Percentiles rank a stretch among this genome's conserved stretches.
Conservation (phyloP, 2,329 filamentous ascomycete species). For the Drechslerella dactyloides region DNA sequence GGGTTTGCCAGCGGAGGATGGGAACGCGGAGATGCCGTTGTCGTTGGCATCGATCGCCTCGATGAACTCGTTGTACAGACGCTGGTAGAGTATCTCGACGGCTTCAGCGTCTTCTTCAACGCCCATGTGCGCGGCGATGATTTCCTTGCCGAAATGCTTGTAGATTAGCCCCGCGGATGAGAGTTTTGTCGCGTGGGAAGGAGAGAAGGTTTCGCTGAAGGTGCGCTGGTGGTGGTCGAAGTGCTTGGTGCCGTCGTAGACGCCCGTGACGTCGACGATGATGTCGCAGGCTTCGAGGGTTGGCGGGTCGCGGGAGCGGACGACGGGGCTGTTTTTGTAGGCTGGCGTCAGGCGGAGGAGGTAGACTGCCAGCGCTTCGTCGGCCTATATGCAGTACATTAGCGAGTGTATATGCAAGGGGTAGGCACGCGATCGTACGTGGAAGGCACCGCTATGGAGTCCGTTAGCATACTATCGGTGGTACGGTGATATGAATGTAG, state of each 20-base stretch:
- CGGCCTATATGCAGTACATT: constrained; percentile 63
- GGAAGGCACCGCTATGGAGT: constrained; percentile 72
- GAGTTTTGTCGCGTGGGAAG: constrained; percentile 82
- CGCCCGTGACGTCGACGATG: constrained; percentile 95
- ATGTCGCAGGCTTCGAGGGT: constrained; percentile 84
- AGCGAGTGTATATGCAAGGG: constrained; percentile 6
- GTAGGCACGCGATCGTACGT: constrained; percentile 59
- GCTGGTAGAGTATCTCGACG: constrained; percentile 78
- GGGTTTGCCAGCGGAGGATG: constrained; percentile 72
- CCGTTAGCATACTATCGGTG: constrained; percentile 17
- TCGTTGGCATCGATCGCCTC: constrained; percentile 98
- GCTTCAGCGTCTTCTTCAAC: constrained; percentile 69
- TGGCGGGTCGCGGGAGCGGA: constrained; percentile 85
- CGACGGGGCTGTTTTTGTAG: constrained; percentile 74
- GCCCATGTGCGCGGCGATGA: constrained; percentile 73
- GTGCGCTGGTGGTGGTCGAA: constrained; percentile 98
- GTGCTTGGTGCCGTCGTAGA: constrained; percentile 81
- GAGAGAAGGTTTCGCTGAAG: constrained; percentile 82
- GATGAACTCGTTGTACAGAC: constrained; percentile 90
- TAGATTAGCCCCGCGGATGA: constrained; percentile 93
- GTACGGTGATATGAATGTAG: constrained; percentile 1
- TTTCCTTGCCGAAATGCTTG: constrained; percentile 87
- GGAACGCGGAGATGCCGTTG: constrained; percentile 87
- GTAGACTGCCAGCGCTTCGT: constrained; percentile 95
- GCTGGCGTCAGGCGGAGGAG: constrained; percentile 87